These are phyloP conservation scores for Diaporthe sp. DNA, from an alignment of 2,329 filamentous ascomycete genomes.

Conservation along the genomic window DNA sequence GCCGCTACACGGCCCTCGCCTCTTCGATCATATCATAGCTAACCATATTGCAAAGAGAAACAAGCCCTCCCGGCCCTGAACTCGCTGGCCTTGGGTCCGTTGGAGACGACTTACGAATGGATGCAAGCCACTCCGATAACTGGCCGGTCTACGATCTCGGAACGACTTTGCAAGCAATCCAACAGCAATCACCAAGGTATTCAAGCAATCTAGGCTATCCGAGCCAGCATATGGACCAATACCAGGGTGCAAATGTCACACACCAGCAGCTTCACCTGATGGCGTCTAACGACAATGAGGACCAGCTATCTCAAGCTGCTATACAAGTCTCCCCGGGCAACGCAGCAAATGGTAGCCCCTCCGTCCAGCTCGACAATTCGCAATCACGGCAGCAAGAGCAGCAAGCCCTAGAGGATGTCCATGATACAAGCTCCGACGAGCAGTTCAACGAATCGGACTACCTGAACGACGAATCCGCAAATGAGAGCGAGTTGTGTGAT, in stretches of 20 bases:
- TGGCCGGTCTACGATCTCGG: conserved; percentile 21
- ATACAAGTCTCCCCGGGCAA: conserved; percentile 13
- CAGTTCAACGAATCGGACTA: conserved; percentile 26
- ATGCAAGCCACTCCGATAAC: background rate
- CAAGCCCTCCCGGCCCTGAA: background rate
- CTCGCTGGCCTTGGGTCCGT: conserved; percentile 39
- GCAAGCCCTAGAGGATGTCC: background rate
- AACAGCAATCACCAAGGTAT: conserved; percentile 4
- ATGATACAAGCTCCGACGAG: background rate
- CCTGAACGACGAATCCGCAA: conserved; percentile 19
- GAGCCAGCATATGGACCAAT: conserved; percentile 18
- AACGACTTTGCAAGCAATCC: conserved; percentile 1
- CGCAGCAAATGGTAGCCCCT: background rate
- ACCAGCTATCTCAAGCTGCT: conserved; percentile 1
- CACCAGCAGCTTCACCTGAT: conserved; percentile 26
- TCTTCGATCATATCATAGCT: background rate
- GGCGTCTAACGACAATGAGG: background rate
- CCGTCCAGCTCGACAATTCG: conserved; percentile 5
- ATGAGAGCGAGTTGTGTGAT: conserved; percentile 10
- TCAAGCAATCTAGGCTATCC: background rate
- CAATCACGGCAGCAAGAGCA: background rate
- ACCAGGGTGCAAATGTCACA: conserved; percentile 11
- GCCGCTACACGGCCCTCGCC: conserved; percentile 7
- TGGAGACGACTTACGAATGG: conserved; percentile 8
- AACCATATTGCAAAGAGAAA: conserved; percentile 4